Percentiles rank a stretch among this genome's conserved stretches.
phyloP scores from a whole-genome alignment of 495 filamentous ascomycete genomes.

The Amniculicola lignicola region DNA sequence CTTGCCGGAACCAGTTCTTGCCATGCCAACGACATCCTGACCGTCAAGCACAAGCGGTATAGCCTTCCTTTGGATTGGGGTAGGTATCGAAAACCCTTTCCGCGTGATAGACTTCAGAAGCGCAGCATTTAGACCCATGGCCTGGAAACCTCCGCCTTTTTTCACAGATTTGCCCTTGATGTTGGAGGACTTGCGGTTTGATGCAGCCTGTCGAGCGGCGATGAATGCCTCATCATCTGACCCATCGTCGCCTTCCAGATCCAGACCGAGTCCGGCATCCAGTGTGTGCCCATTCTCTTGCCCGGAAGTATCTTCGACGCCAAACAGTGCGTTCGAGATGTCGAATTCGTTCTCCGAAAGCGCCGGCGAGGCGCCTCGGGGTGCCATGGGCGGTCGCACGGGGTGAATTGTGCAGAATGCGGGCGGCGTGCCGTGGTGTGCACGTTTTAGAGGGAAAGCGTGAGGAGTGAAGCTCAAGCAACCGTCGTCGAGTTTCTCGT shows the following conservation, averaged over 20 bases:
- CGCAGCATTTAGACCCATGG: slow-evolving; percentile 81
- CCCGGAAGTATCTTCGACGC: slow-evolving; percentile 44
- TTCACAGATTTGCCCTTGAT: slow-evolving; percentile 82
- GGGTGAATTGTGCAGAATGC: not conserved
- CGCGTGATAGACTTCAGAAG: slow-evolving; percentile 83
- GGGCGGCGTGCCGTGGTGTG: not conserved
- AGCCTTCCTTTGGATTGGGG: slow-evolving; percentile 94
- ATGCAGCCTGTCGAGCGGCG: slow-evolving; percentile 74
- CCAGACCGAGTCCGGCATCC: slow-evolving; percentile 37
- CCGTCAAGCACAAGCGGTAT: slow-evolving; percentile 86
- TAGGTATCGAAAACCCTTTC: slow-evolving; percentile 93
- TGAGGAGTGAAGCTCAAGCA: not conserved
- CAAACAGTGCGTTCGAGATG: slow-evolving; percentile 76
- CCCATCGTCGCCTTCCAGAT: slow-evolving; percentile 42
- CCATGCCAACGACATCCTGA: slow-evolving; percentile 96
- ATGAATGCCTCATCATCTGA: slow-evolving; percentile 83
- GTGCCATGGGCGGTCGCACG: slow-evolving; percentile 46
- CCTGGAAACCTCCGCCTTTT: slow-evolving; percentile 93
- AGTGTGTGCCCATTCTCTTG: not conserved
- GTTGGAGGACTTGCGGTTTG: slow-evolving; percentile 78
- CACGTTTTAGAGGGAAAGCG: not conserved
- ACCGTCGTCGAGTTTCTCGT: not conserved
- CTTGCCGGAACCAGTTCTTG: slow-evolving; percentile 46
- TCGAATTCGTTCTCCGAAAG: slow-evolving; percentile 89
- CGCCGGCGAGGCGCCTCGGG: slow-evolving; percentile 72